A percentile compares a stretch with the other conserved stretches of the same genome.
Evolutionary conservation across 2,329 filamentous ascomycete species (phyloP).

Genomic region (Cordyceps tenuipes): DNA sequence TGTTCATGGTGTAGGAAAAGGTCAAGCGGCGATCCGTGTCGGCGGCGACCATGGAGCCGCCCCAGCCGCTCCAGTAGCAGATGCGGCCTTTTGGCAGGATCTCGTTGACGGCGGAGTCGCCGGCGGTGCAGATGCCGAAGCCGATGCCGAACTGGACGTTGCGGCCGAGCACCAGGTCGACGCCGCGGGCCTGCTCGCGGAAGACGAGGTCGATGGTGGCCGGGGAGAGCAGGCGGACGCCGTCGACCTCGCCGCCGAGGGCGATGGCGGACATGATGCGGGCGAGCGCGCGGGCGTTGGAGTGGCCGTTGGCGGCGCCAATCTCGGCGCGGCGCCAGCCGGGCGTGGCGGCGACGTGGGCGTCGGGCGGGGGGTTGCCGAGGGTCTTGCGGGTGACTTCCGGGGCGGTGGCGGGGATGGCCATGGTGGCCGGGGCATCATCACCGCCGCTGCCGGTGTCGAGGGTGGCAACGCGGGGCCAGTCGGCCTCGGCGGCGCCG

Average conservation of each 20-base stretch:
- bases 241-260: constrained; percentile 16
- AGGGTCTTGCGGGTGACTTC: constrained; percentile 22
- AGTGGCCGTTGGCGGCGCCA: constrained; percentile 35
- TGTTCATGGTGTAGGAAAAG: constrained; percentile 38
- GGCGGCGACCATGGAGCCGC: constrained; percentile 35
- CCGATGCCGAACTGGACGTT: constrained; percentile 35
- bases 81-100: constrained; percentile 23
- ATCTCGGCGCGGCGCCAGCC: constrained; percentile 32
- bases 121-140: constrained; percentile 23
- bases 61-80: constrained; percentile 37
- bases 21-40: constrained; percentile 34
- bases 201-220: constrained; percentile 36
- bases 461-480: constrained; percentile 30
- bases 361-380: constrained; percentile 18
- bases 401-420: constrained; percentile 18
- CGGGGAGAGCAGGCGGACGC: constrained; percentile 27
- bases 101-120: constrained; percentile 18
- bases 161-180: constrained; percentile 29
- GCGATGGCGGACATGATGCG: constrained; percentile 28
- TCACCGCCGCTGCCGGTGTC: constrained; percentile 16
- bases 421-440: too few relatives aligned
- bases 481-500: constrained; percentile 33
- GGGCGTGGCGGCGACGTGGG: constrained; percentile 18
- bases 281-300: constrained; percentile 34
- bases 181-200: constrained; percentile 32